Base-by-base conservation (phyloP, 2,329 filamentous ascomycete species). In the Pestalotiopsis sp. region DNA sequence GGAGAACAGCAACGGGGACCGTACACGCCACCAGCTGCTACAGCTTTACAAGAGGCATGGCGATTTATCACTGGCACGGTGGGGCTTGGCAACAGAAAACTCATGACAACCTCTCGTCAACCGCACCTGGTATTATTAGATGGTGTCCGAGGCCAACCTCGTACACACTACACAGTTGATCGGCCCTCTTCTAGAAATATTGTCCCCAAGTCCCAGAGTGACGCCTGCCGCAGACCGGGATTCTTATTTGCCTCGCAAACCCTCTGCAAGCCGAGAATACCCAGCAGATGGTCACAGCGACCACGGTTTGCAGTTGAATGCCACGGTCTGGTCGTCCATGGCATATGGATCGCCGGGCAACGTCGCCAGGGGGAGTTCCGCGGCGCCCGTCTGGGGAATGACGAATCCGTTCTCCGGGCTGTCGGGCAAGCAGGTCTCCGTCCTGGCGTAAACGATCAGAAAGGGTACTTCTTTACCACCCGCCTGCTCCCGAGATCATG, bases 321-420 rank as follows among this genome's bases (percentile, higher is more conserved):
- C 68, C 45, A 66, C 64, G 4, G 64, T 66, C 59, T 49, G 57
- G 59, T 69, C 68, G 49, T 69, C 68, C 13, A 68, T 38, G 9
- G 63, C 58, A 13, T 65, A 36, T 9, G 61, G 49, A 14, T 68
- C 62, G 7, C 25, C 14, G 36, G 61, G 12, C 61, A 23, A 31
- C 11, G 20, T 39, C 11, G 52, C 31, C 14, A 27, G 45, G n/a
- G 39, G 58, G 9, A 68, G 57, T 14, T 17, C 25, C 12, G n/a
- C 14, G 6, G 64, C 63, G n/a, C 67, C 67, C 5, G 17, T 27
- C 20, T 27, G 20, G 2, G 41, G 20, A 14, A 68, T 36, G n/a
- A 68, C 27, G 20, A 39, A 62, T 6, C 63, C 67, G 11, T 68
- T 68, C 27, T 27, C 23, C 6, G 36, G 67, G 2, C 14, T 66